phyloP scores from a whole-genome alignment of 257 asterid species.

The Rhazya stricta region DNA sequence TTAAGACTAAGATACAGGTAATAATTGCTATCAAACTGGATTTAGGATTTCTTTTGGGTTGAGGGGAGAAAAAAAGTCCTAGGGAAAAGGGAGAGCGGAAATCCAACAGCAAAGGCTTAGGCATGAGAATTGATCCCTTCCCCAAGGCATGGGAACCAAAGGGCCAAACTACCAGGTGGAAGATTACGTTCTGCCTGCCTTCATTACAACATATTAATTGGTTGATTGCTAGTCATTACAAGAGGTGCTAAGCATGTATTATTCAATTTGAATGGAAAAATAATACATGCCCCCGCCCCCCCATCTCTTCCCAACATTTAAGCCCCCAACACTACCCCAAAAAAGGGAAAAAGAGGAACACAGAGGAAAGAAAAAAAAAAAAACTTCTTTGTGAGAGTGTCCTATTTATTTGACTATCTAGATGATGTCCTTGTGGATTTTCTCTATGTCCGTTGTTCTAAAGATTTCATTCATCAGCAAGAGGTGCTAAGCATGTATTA shows the following conservation, averaged over 20 bases:
- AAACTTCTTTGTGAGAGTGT: background rate
- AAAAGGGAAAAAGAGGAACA: background rate
- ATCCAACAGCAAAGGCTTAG: background rate
- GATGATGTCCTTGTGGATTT: background rate
- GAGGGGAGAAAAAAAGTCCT: background rate
- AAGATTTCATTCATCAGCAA: background rate
- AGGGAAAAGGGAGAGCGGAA: background rate
- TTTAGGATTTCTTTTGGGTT: background rate
- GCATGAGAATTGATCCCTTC: background rate
- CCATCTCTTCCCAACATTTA: background rate
- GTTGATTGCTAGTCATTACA: background rate
- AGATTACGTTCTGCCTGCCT: background rate
- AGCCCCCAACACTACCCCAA: background rate
- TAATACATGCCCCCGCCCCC: too few relatives aligned
- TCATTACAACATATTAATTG: background rate
- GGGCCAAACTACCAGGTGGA: background rate
- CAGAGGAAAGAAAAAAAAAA: background rate
- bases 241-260: too few relatives aligned
- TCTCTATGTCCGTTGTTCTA: background rate
- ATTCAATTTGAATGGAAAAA: too few relatives aligned
- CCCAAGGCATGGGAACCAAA: background rate
- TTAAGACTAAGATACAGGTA: background rate
- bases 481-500: background rate
- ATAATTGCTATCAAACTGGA: background rate
- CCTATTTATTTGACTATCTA: background rate